phyloP scores from a whole-genome alignment of 768 basidiomycete genomes.

The Calvatia gigantea region DNA sequence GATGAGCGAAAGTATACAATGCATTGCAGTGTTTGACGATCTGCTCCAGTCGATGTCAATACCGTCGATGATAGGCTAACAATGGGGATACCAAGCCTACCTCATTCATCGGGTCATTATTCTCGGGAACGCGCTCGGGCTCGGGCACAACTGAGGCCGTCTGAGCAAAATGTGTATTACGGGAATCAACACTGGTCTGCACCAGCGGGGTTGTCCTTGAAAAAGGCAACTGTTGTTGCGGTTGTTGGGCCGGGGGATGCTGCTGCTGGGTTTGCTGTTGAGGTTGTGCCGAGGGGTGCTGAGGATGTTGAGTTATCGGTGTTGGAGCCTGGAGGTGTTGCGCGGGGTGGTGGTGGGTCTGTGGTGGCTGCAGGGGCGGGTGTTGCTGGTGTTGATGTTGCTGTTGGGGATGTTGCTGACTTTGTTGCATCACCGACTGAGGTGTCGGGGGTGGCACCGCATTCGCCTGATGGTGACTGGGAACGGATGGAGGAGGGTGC shows the following conservation, averaged over 20 bases:
- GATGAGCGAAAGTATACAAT: conserved; percentile 62
- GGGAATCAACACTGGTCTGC: conserved; percentile 22
- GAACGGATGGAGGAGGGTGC: conserved; percentile 21
- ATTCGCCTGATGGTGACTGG: conserved; percentile 36
- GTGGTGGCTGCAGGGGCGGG: conserved; percentile 19
- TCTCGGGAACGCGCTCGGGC: conserved; percentile 31
- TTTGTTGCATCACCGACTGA: conserved; percentile 38
- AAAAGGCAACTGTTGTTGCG: conserved; percentile 17
- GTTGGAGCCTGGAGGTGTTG: conserved; percentile 21
- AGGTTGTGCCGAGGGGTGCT: conserved; percentile 19
- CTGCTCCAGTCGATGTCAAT: conserved; percentile 28
- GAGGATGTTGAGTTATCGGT: conserved; percentile 19
- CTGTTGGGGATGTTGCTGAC: conserved; percentile 30
- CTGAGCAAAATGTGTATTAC: conserved; percentile 10
- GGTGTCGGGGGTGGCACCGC: conserved; percentile 38
- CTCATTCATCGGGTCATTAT: conserved; percentile 40
- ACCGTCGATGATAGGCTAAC: conserved; percentile 4
- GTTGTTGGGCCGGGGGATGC: conserved; percentile 15
- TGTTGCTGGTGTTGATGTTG: conserved; percentile 21
- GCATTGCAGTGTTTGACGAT: conserved; percentile 59
- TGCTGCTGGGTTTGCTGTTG: conserved; percentile 19
- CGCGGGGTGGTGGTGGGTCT: conserved; percentile 27
- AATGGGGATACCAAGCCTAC: conserved; percentile 24
- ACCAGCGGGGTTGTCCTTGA: conserved; percentile 20
- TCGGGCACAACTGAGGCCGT: conserved; percentile 22